Evolutionary conservation across 257 asterid species (phyloP).

Genomic region (Penstemon davidsonii): DNA sequence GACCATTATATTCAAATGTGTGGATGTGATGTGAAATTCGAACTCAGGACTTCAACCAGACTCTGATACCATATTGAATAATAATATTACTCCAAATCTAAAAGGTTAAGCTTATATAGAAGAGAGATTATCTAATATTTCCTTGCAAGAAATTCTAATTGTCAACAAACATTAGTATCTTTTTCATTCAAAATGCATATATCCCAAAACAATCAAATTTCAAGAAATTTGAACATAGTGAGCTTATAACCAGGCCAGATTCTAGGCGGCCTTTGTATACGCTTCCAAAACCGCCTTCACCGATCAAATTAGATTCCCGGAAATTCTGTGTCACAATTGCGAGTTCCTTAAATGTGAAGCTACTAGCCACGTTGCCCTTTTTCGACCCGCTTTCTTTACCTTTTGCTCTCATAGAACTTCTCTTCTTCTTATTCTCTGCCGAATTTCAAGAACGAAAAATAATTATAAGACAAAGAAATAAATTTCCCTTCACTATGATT

Average conservation of each 20-base stretch:
- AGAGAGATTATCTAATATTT: too few relatives aligned
- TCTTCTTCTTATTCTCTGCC: constrained; percentile 33
- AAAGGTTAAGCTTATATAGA: too few relatives aligned
- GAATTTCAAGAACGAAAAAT: too few relatives aligned
- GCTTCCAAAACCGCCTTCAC: constrained; percentile 89
- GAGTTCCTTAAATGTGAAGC: constrained; percentile 80
- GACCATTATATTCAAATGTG: too few relatives aligned
- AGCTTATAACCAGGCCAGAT: constrained; percentile 36
- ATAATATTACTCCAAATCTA: too few relatives aligned
- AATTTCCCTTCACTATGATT: too few relatives aligned
- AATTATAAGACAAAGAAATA: constrained; percentile 26
- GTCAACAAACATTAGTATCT: background rate
- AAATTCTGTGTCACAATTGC: constrained; percentile 75
- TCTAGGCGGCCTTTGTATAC: constrained; percentile 73
- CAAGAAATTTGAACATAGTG: background rate
- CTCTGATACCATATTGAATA: too few relatives aligned
- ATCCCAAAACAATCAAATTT: background rate
- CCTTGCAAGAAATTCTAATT: too few relatives aligned
- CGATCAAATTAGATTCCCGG: constrained; percentile 67
- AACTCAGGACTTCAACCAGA: too few relatives aligned
- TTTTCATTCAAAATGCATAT: background rate
- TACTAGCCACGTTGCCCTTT: constrained; percentile 44
- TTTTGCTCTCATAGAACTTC: constrained; percentile 37
- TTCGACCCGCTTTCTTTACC: constrained; percentile 28
- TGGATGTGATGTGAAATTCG: too few relatives aligned